These are phyloP conservation scores for Rosa rugosa DNA, from an alignment of 306 rosid genomes.

Conservation along the genomic window DNA sequence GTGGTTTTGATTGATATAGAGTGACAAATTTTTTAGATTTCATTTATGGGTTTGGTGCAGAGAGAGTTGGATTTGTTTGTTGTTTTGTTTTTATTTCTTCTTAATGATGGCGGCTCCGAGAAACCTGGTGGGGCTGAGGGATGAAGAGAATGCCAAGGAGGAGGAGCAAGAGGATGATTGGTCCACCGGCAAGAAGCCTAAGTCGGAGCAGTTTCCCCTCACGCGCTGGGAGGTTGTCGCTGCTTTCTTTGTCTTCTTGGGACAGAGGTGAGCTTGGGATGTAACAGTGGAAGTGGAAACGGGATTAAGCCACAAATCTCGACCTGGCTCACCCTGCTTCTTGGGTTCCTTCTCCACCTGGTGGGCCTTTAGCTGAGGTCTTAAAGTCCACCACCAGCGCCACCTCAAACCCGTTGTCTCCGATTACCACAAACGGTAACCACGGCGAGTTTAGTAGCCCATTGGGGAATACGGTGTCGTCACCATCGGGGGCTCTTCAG, in stretches of 20 bases:
- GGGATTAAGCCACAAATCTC: constrained; percentile 29
- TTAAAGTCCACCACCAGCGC: constrained; percentile 47
- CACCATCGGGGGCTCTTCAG: constrained; percentile 74
- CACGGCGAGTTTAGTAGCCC: constrained; percentile 48
- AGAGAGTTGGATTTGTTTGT: too few species aligned
- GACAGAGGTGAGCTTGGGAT: constrained; percentile 39
- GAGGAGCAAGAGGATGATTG: constrained; percentile 61
- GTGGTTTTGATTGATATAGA: too few species aligned
- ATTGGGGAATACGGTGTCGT: constrained; percentile 40
- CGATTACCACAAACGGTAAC: constrained; percentile 12
- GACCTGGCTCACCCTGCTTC: constrained; percentile 51
- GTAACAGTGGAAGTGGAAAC: constrained; percentile 18
- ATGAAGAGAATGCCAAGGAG: constrained; percentile 69
- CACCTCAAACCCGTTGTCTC: constrained; percentile 46
- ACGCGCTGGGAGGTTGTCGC: too few species aligned
- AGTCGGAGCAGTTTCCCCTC: constrained; percentile 59
- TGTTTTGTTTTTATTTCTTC: too few species aligned
- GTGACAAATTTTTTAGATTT: too few species aligned
- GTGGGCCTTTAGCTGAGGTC: constrained; percentile 83
- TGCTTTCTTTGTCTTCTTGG: too few species aligned
- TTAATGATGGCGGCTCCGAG: too few species aligned
- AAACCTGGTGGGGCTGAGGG: constrained; percentile 40
- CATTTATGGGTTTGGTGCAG: too few species aligned
- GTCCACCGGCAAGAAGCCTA: constrained; percentile 64
- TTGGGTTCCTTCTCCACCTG: constrained; percentile 53